Evolutionary conservation across 2,329 filamentous ascomycete genomes (phyloP).

Genomic region (Trichoderma lentiforme): DNA sequence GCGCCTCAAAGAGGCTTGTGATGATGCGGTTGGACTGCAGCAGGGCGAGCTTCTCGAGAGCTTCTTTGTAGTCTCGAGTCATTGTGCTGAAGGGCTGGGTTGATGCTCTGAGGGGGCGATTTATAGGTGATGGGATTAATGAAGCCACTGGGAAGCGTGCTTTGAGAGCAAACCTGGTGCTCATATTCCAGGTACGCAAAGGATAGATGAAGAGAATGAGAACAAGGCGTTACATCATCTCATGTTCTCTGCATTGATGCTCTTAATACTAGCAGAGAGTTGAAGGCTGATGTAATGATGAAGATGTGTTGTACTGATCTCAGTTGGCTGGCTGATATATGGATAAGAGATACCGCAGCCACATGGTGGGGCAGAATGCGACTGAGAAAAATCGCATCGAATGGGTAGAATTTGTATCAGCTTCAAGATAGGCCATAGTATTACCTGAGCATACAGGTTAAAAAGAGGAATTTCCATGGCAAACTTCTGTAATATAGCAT

Average conservation of each 20-base stretch:
- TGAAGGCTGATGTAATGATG: not conserved
- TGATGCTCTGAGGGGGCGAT: not conserved
- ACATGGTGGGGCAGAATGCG: not conserved
- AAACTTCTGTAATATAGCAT: not conserved
- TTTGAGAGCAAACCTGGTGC: not conserved
- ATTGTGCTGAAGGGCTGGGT: constrained; percentile 11
- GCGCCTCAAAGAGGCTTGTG: constrained; percentile 45
- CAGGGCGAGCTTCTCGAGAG: constrained; percentile 69
- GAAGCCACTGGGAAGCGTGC: not conserved
- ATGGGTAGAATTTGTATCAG: not conserved
- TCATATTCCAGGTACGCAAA: not conserved
- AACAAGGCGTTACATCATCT: not conserved
- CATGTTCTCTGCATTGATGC: not conserved
- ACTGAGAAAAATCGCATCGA: not conserved
- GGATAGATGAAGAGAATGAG: not conserved
- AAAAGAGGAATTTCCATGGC: not conserved
- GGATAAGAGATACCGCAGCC: not conserved
- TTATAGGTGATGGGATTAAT: not conserved
- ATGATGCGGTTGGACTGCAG: constrained; percentile 77
- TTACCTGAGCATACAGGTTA: not conserved
- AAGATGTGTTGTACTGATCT: not conserved
- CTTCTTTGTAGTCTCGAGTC: constrained; percentile 55
- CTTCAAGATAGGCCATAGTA: not conserved
- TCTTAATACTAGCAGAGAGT: not conserved
- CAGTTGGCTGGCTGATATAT: not conserved